Conservation (phyloP, 164 flowering plant genomes). For the Piper longum region DNA sequence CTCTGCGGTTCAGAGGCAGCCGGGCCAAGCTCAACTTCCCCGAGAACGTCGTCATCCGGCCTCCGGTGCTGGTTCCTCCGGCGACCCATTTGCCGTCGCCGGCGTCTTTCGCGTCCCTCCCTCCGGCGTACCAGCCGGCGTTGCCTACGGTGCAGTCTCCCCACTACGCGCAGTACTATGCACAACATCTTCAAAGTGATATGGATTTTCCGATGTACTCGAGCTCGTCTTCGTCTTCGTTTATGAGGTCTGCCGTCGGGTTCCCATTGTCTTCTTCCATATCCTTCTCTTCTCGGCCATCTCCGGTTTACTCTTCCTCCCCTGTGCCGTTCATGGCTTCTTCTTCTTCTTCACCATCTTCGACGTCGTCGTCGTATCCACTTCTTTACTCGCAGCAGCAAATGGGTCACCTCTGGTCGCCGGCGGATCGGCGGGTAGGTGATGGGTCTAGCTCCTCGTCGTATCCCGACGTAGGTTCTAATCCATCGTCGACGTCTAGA, state of each 20-base stretch:
- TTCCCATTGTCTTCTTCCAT: neutral
- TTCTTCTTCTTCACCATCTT: neutral
- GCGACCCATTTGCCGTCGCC: neutral
- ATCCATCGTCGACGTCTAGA: neutral
- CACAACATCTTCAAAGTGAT: neutral
- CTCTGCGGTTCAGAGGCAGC: conserved; percentile 59
- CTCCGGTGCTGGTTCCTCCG: conserved; percentile 11
- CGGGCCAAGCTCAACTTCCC: conserved; percentile 72
- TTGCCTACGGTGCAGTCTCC: too few relatives aligned
- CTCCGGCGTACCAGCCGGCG: conserved; percentile 4
- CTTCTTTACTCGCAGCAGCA: neutral
- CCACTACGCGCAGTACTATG: neutral
- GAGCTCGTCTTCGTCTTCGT: too few relatives aligned
- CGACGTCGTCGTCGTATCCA: neutral
- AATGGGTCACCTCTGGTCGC: neutral
- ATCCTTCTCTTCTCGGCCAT: neutral
- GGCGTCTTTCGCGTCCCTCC: conserved; percentile 9
- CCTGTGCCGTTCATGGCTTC: neutral
- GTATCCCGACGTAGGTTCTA: neutral
- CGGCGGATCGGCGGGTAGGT: neutral
- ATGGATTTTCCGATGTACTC: too few relatives aligned
- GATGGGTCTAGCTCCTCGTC: neutral
- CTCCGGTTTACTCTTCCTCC: neutral
- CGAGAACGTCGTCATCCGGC: conserved; percentile 31
- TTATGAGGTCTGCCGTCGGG: neutral